Evolutionary conservation across 306 rosid genomes (phyloP).

Genomic region (Vicia faba): DNA sequence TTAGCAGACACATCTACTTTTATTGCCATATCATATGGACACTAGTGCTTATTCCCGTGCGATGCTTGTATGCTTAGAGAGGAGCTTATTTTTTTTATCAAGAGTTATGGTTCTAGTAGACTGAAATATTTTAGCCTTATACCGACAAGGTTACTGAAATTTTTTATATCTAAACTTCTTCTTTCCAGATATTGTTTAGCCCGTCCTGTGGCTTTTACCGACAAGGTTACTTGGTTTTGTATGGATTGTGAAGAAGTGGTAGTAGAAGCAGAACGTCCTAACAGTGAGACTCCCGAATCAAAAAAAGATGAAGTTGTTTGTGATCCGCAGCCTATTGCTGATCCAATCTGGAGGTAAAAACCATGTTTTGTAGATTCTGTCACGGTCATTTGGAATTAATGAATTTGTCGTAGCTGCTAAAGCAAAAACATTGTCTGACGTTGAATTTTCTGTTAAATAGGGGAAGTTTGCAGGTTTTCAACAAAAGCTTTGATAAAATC

Average conservation of each 20-base stretch:
- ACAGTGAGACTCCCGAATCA: background rate
- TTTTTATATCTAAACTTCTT: background rate
- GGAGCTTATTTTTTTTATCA: too few relatives aligned
- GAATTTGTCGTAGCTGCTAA: background rate
- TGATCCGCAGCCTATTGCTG: too few relatives aligned
- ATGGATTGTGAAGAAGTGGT: conserved; percentile 44
- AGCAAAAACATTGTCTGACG: too few relatives aligned
- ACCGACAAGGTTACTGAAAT: too few relatives aligned
- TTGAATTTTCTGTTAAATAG: too few relatives aligned
- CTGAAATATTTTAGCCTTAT: too few relatives aligned
- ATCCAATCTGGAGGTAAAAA: conserved; percentile 14
- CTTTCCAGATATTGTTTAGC: conserved; percentile 60
- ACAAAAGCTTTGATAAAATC: too few relatives aligned
- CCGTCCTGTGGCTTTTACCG: conserved; percentile 39
- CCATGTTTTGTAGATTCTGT: background rate
- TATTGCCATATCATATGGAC: too few relatives aligned
- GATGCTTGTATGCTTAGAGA: too few relatives aligned
- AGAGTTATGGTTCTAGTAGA: too few relatives aligned
- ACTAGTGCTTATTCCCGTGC: too few relatives aligned
- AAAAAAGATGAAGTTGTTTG: conserved; percentile 12
- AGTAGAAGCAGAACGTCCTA: conserved; percentile 24
- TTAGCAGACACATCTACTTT: background rate
- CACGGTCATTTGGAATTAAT: conserved; percentile 6
- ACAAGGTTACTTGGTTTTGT: conserved; percentile 62
- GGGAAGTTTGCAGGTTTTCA: too few relatives aligned